phyloP scores from a whole-genome alignment of 1,284 basidiomycete species.

The Cystobasidium sp. region DNA sequence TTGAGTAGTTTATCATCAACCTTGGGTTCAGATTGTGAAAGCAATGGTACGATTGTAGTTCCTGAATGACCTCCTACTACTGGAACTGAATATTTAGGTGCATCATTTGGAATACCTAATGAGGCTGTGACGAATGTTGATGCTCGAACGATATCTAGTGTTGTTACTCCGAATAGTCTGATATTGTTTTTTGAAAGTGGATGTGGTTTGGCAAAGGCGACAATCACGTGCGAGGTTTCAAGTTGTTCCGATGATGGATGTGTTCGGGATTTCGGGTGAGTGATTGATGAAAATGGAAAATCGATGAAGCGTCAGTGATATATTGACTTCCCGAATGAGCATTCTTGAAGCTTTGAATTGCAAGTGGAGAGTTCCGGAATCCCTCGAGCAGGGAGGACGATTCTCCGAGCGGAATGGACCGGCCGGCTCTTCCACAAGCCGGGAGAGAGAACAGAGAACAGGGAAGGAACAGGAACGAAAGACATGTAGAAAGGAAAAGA shows the following conservation, averaged over 20 bases:
- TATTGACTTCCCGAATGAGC: too few species aligned
- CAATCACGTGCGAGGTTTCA: background rate
- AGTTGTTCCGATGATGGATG: too few species aligned
- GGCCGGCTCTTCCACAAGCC: too few species aligned
- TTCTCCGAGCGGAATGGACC: too few species aligned
- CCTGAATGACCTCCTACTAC: conserved; percentile 81
- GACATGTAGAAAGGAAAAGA: background rate
- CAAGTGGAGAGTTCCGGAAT: too few species aligned
- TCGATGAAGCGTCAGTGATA: too few species aligned
- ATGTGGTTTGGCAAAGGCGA: background rate
- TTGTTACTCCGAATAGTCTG: conserved; percentile 95
- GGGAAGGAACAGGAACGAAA: background rate
- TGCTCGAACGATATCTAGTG: conserved; percentile 92
- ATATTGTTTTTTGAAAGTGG: background rate
- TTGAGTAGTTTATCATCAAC: conserved; percentile 65
- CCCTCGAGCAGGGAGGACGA: too few species aligned
- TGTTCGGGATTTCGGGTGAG: too few species aligned
- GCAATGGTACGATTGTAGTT: conserved; percentile 79
- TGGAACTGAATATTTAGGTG: conserved; percentile 76
- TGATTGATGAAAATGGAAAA: too few species aligned
- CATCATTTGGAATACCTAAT: conserved; percentile 65
- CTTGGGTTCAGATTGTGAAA: conserved; percentile 83
- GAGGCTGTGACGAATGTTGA: conserved; percentile 91
- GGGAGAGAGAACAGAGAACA: too few species aligned
- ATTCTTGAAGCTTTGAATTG: too few species aligned